Evolutionary conservation across 768 basidiomycete species (phyloP), one percentile per base, ranked within the genome.

Genomic region (Amanita thiersii): DNA sequence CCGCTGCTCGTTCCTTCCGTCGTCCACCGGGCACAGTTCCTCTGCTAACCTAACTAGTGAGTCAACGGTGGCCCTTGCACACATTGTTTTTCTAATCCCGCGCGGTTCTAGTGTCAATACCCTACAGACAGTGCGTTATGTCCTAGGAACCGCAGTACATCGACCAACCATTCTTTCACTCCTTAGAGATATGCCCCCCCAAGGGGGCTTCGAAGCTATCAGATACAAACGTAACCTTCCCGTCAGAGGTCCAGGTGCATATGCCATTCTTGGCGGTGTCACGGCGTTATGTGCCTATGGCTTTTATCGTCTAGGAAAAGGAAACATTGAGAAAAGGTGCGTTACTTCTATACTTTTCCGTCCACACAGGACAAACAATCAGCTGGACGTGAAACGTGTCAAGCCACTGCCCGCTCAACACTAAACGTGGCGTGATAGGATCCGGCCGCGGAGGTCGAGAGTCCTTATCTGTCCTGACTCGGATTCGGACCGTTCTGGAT

Each of bases 171-270:
- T 32, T 51, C 29, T 49, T 46, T 10, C 21, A n/a, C 28, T 51
- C 43, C 47, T 45, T 64, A 96, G 93, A 65, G 94, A 99, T 57
- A 85, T 99, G 80, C 94, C 94, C 53, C 94, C 94, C 30, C 52
- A 79, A 33, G 92, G 91, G 47, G 94, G 94, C 2, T 99, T 94
- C 64, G 91, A 88, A 57, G 66, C 83, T 20, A 65, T 99, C 65
- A 83, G 83, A 63, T 99, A 97, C 76, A 93, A 91, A 63, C 86
- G 94, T 51, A 94, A 93, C 63, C 77, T 98, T 35, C 92, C 94
- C 34, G 69, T 89, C 58, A 78, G 86, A 45, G 89, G 89, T 2
- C 90, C 89, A 40, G 78, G 88, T 24, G 91, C 89, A 17, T 68
- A 82, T 43, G 82, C 75, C 49, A 79, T 97, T 54, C 85, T 97